These are phyloP conservation scores for Spatholobus suberectus DNA, from an alignment of 306 rosid genomes.

Conservation along the genomic window DNA sequence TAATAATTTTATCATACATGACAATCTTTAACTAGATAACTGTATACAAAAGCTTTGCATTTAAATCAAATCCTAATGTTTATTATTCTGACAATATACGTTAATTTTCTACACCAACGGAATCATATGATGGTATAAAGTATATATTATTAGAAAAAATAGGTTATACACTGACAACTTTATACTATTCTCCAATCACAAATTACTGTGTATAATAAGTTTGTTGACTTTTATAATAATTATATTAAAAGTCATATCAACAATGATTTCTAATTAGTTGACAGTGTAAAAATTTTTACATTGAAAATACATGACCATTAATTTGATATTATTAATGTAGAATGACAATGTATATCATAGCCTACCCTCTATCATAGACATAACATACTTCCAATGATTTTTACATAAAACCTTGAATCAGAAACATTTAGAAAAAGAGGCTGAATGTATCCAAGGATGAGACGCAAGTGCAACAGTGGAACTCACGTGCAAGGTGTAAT, in stretches of 20 bases:
- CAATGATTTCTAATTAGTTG: too few species aligned
- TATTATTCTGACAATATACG: background rate
- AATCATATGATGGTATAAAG: background rate
- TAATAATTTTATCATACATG: too few species aligned
- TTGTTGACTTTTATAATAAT: too few species aligned
- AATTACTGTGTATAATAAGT: too few species aligned
- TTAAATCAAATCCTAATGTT: background rate
- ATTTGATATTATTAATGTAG: too few species aligned
- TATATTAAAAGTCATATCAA: too few species aligned
- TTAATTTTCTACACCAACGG: background rate
- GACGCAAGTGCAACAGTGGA: background rate
- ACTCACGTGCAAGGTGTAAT: constrained; percentile 12
- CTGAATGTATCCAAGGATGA: background rate
- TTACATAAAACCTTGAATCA: background rate
- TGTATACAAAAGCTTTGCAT: too few species aligned
- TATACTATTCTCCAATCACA: too few species aligned
- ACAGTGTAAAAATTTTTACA: too few species aligned
- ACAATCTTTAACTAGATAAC: too few species aligned
- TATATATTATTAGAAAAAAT: background rate
- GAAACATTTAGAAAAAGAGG: background rate
- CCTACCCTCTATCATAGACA: background rate
- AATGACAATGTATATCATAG: background rate
- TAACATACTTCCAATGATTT: background rate
- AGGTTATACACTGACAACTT: too few species aligned
- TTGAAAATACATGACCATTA: too few species aligned